Evolutionary conservation across 2,329 filamentous ascomycete species (phyloP).

Genomic region (Westerdykella sp.): DNA sequence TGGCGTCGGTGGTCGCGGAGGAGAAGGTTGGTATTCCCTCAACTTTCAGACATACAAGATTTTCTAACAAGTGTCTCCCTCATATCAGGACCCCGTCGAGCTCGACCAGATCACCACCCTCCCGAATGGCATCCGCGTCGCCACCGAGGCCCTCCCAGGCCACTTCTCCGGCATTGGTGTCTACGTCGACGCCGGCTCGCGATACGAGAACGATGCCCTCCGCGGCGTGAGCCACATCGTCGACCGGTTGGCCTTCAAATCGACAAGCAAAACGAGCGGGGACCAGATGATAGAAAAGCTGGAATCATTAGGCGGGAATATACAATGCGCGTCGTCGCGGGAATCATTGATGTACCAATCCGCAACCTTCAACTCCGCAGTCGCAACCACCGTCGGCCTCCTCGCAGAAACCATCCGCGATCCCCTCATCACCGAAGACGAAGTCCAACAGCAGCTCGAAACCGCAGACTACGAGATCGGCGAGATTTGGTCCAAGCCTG

Average conservation of each 20-base stretch:
- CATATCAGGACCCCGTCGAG: slow-evolving; percentile 67
- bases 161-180: slow-evolving; percentile 93
- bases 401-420: slow-evolving; percentile 91
- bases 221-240: slow-evolving; percentile 93
- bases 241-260: slow-evolving; percentile 92
- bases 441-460: slow-evolving; percentile 78
- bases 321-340: slow-evolving; percentile 91
- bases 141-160: slow-evolving; percentile 87
- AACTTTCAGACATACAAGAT: slow-evolving; percentile 3
- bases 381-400: slow-evolving; percentile 72
- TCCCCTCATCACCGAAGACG: slow-evolving; percentile 75
- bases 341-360: slow-evolving; percentile 99
- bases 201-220: slow-evolving; percentile 80
- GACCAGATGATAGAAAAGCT: slow-evolving; percentile 85
- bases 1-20: slow-evolving; percentile 29
- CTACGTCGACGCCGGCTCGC: slow-evolving; percentile 90
- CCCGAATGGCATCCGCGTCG: slow-evolving; percentile 87
- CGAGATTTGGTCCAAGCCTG: slow-evolving; percentile 96
- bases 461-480: slow-evolving; percentile 93
- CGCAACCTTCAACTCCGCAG: slow-evolving; percentile 91
- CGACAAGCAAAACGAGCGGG: slow-evolving; percentile 62
- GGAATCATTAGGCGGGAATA: slow-evolving; percentile 86
- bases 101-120: slow-evolving; percentile 84
- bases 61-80: slow-evolving; percentile 2
- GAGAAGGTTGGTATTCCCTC: slow-evolving; percentile 25